Evolutionary conservation across 768 basidiomycete genomes (phyloP).

Genomic region (Strobilomyces echinocephalus): DNA sequence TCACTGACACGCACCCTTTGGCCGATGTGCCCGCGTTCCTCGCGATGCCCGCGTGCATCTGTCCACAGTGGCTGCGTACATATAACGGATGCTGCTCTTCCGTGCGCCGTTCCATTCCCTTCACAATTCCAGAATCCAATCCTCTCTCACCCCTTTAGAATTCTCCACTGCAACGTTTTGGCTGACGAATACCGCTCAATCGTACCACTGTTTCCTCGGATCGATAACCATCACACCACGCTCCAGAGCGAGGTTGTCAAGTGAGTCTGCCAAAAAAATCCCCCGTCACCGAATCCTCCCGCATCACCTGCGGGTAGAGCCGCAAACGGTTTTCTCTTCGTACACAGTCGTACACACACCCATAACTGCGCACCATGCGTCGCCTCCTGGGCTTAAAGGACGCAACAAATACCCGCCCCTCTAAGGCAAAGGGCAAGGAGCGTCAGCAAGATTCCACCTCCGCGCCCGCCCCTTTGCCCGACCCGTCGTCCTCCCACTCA

Average conservation of each 20-base stretch:
- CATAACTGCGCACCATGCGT: conserved; percentile 24
- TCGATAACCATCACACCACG: conserved; percentile 4
- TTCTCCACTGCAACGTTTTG: background rate
- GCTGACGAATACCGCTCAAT: conserved; percentile 2
- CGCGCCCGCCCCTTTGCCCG: conserved; percentile 1
- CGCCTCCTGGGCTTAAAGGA: conserved; percentile 30
- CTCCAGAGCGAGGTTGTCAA: background rate
- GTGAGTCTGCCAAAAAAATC: conserved; percentile 11
- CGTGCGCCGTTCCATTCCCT: conserved; percentile 9
- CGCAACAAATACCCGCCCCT: conserved; percentile 7
- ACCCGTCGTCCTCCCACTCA: background rate
- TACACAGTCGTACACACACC: conserved; percentile 9
- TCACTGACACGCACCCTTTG: conserved; percentile 7
- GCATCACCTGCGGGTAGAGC: conserved; percentile 18
- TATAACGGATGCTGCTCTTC: conserved; percentile 18
- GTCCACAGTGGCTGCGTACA: conserved; percentile 12
- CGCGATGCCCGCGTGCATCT: conserved; percentile 9
- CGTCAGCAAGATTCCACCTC: conserved; percentile 14
- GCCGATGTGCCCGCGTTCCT: conserved; percentile 12
- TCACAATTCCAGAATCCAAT: conserved; percentile 8
- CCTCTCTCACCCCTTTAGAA: background rate
- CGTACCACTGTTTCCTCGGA: background rate
- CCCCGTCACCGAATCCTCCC: conserved; percentile 7
- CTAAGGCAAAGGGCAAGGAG: conserved; percentile 24
- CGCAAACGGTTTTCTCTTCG: conserved; percentile 14